These are phyloP conservation scores for Alternaria brassicicola DNA, from an alignment of 2,329 filamentous ascomycete genomes.

Conservation along the genomic window DNA sequence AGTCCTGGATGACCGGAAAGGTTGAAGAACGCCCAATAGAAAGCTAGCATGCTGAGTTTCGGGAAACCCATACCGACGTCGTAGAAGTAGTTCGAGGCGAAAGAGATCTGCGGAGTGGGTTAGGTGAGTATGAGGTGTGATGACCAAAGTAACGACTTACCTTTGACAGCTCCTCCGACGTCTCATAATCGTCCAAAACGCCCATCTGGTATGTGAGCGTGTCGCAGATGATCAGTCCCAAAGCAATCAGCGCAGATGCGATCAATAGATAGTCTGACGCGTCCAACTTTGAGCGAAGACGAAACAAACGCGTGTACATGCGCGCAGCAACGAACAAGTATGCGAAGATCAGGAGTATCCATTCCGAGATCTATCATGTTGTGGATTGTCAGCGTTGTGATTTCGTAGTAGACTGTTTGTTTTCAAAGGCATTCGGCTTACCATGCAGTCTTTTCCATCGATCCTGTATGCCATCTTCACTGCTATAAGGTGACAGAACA, in stretches of 20 bases:
- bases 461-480: conserved; percentile 21
- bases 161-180: conserved; percentile 27
- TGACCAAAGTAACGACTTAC: background rate
- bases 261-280: conserved; percentile 26
- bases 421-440: background rate
- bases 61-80: conserved; percentile 34
- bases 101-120: conserved; percentile 21
- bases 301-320: conserved; percentile 22
- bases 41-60: conserved; percentile 34
- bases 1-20: conserved; percentile 23
- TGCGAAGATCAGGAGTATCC: conserved; percentile 24
- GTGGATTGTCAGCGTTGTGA: background rate
- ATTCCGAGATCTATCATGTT: conserved; percentile 25
- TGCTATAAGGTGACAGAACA: conserved; percentile 4
- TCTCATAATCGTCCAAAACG: conserved; percentile 26
- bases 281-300: conserved; percentile 21
- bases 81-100: conserved; percentile 34
- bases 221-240: conserved; percentile 26
- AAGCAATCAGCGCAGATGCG: conserved; percentile 15
- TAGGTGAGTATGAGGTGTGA: background rate
- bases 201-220: conserved; percentile 14
- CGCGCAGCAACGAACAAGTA: conserved; percentile 27
- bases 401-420: too few species aligned
- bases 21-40: conserved; percentile 33
- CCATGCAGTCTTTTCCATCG: conserved; percentile 28